Conservation (phyloP, 1,139 yeast genomes). For the Saccharomyces uvarum region DNA sequence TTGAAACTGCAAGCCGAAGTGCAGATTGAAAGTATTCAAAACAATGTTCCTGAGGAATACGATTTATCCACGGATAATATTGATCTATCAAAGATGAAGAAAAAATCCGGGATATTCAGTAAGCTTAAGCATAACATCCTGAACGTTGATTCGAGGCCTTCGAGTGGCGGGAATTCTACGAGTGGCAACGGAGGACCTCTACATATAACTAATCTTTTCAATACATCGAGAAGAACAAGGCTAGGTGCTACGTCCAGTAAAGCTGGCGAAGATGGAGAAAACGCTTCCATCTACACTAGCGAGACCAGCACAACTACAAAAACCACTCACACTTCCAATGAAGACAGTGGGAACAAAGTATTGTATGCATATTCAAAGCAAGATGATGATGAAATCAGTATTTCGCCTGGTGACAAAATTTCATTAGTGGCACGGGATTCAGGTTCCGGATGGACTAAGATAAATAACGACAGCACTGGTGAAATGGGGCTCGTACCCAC, state of each 20-base stretch:
- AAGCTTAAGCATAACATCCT: slow-evolving; percentile 26
- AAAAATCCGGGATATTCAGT: slow-evolving; percentile 52
- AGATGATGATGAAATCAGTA: slow-evolving; percentile 67
- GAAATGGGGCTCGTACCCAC: slow-evolving; percentile 80
- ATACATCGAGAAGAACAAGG: not conserved
- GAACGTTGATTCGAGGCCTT: slow-evolving; percentile 11
- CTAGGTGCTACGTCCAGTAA: not conserved
- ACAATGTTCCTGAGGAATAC: slow-evolving; percentile 42
- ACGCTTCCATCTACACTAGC: slow-evolving; percentile 20
- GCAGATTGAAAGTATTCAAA: slow-evolving; percentile 81
- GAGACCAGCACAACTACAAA: slow-evolving; percentile 21
- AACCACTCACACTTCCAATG: slow-evolving; percentile 13
- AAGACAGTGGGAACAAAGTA: slow-evolving; percentile 41
- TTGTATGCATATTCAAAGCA: slow-evolving; percentile 60
- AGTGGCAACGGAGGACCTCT: slow-evolving; percentile 8
- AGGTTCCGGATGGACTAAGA: slow-evolving; percentile 90
- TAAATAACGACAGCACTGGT: slow-evolving; percentile 37
- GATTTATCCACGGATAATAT: slow-evolving; percentile 50
- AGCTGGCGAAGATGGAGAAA: slow-evolving; percentile 6
- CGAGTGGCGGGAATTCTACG: slow-evolving; percentile 11
- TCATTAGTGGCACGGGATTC: slow-evolving; percentile 61
- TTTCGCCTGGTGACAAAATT: slow-evolving; percentile 56
- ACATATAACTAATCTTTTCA: not conserved
- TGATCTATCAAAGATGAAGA: slow-evolving; percentile 50
- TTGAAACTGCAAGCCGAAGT: slow-evolving; percentile 70